Evolutionary conservation across 768 basidiomycete genomes (phyloP).

Genomic region (Pleurotus sapidus): DNA sequence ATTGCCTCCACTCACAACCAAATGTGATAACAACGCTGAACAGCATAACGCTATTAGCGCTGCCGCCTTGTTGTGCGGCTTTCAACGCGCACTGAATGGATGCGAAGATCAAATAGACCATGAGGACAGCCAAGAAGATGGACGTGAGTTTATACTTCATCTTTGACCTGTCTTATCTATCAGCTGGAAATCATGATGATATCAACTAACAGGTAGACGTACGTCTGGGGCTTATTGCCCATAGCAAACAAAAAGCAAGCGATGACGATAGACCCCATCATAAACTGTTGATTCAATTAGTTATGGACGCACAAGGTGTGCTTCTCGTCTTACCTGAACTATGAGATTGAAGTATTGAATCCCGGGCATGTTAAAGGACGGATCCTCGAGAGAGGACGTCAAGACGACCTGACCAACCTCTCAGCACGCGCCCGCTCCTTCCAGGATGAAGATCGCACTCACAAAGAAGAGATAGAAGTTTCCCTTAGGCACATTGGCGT

Average conservation of each 20-base stretch:
- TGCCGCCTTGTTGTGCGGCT: conserved; percentile 64
- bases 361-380: conserved; percentile 57
- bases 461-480: conserved; percentile 96
- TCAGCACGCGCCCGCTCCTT: neutral
- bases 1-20: conserved; percentile 47
- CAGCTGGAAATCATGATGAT: too few relatives aligned
- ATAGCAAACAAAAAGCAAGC: conserved; percentile 92
- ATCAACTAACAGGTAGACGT: conserved; percentile 10
- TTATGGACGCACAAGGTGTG: neutral
- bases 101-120: conserved; percentile 80
- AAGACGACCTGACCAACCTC: conserved; percentile 62
- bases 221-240: conserved; percentile 93
- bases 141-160: conserved; percentile 86
- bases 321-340: conserved; percentile 51
- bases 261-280: conserved; percentile 82
- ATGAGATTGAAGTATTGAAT: conserved; percentile 76
- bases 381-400: conserved; percentile 82
- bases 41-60: conserved; percentile 71
- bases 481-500: conserved; percentile 44
- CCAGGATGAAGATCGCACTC: conserved; percentile 24
- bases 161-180: conserved; percentile 44
- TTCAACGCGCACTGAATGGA: conserved; percentile 80
- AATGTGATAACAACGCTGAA: conserved; percentile 87
- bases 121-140: conserved; percentile 70
- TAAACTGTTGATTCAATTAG: conserved; percentile 47